Percentiles rank a stretch among this genome's conserved stretches.
Evolutionary conservation across 164 flowering plant species (phyloP).

Genomic region (Umbilicus rupestris): DNA sequence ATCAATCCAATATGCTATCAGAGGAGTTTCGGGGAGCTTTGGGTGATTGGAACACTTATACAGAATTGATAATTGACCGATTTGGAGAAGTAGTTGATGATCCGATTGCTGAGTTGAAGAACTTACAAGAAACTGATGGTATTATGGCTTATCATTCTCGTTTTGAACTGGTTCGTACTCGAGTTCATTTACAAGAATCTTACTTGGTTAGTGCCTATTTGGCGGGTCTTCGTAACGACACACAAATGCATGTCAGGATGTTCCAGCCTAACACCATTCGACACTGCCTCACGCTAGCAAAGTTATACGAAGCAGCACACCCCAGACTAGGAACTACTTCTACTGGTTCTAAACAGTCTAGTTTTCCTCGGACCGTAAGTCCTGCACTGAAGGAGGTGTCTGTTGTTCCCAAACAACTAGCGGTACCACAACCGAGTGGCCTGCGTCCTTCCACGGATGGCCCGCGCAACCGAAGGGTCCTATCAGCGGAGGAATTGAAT

Average conservation of each 20-base stretch:
- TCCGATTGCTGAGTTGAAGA: not conserved
- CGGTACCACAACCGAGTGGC: too few relatives aligned
- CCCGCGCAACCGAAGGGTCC: too few relatives aligned
- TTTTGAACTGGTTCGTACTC: not conserved
- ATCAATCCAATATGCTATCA: not conserved
- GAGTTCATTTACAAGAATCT: not conserved
- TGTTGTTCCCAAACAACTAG: too few relatives aligned
- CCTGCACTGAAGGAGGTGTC: too few relatives aligned
- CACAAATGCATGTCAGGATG: not conserved
- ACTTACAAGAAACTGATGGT: not conserved
- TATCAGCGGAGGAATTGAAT: conserved; percentile 10
- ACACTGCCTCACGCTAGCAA: not conserved
- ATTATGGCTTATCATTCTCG: not conserved
- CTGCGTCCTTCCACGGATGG: too few relatives aligned
- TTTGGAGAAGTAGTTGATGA: not conserved
- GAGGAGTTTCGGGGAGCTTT: not conserved
- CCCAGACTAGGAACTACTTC: not conserved
- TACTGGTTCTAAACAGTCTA: not conserved
- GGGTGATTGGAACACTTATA: not conserved
- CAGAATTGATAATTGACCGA: not conserved
- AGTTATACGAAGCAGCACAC: not conserved
- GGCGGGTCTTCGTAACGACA: not conserved
- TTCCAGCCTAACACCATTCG: not conserved
- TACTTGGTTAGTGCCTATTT: not conserved
- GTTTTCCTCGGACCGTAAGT: too few relatives aligned